Evolutionary conservation across 352 stramenopile species (phyloP).

Genomic region (Phytophthora boehmeriae): DNA sequence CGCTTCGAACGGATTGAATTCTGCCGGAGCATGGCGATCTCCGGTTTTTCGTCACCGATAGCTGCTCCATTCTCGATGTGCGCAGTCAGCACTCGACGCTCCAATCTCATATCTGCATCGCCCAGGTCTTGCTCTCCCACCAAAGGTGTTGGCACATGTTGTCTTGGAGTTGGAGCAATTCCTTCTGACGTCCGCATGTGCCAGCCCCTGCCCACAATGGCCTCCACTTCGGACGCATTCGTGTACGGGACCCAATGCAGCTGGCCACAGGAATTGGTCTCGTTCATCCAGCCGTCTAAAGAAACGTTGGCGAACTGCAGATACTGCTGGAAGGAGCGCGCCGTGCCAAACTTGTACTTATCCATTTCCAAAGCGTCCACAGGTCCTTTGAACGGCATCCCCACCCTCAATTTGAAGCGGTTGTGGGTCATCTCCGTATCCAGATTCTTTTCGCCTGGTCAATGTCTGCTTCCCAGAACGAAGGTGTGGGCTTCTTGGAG

Average conservation of each 20-base stretch:
- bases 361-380: constrained; percentile 60
- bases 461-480: constrained; percentile 47
- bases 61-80: constrained; percentile 39
- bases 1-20: constrained; percentile 24
- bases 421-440: constrained; percentile 59
- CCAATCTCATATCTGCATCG: constrained; percentile 13
- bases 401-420: constrained; percentile 51
- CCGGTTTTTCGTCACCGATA: constrained; percentile 28
- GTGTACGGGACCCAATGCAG: constrained; percentile 67
- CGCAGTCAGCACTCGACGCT: constrained; percentile 18
- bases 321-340: constrained; percentile 56
- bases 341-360: constrained; percentile 52
- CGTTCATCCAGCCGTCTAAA: constrained; percentile 51
- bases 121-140: constrained; percentile 16
- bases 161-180: constrained; percentile 2
- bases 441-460: constrained; percentile 37
- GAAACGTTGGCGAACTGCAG: constrained; percentile 58
- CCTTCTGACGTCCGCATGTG: constrained; percentile 26
- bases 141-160: constrained; percentile 12
- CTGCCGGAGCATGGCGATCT: constrained; percentile 35
- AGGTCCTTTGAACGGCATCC: constrained; percentile 51
- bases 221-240: constrained; percentile 46
- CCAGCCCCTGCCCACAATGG: constrained; percentile 50
- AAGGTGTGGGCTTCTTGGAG: constrained; percentile 56
- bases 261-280: constrained; percentile 58